A percentile compares a stretch with the other conserved stretches of the same genome.
phyloP scores from a whole-genome alignment of 116 monocot species.

The Phalaenopsis hybrid region DNA sequence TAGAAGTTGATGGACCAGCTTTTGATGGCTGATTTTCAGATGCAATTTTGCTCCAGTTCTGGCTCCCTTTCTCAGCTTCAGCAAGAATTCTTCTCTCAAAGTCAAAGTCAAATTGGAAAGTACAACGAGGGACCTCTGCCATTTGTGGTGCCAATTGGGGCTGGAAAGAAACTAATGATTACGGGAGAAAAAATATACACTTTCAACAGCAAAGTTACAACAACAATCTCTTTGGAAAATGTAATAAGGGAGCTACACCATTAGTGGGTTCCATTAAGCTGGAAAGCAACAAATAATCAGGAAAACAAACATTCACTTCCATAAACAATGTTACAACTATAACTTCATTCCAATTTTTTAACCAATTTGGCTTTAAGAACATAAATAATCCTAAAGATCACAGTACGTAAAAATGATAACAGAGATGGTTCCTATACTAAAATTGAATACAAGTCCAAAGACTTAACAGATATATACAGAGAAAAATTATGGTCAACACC shows the following conservation, averaged over 20 bases:
- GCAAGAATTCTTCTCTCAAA: constrained; percentile 84
- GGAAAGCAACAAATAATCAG: neutral
- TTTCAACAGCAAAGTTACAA: neutral
- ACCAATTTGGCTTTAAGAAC: neutral
- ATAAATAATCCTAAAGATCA: too few species aligned
- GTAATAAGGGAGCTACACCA: constrained; percentile 57
- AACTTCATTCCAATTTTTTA: neutral
- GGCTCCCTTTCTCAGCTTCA: constrained; percentile 75
- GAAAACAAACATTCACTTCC: neutral
- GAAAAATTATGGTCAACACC: too few species aligned
- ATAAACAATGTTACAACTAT: neutral
- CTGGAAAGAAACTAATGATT: constrained; percentile 32
- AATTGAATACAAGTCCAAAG: too few species aligned
- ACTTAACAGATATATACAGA: too few species aligned
- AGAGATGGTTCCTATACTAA: too few species aligned
- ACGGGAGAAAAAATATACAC: neutral
- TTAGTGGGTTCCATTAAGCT: constrained; percentile 60
- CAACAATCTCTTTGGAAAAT: constrained; percentile 28
- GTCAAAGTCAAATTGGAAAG: constrained; percentile 90
- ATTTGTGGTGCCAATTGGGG: constrained; percentile 66
- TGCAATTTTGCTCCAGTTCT: constrained; percentile 72
- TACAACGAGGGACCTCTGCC: constrained; percentile 67
- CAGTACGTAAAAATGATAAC: too few species aligned
- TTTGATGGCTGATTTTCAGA: constrained; percentile 44
- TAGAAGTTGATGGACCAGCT: constrained; percentile 29